phyloP scores from a whole-genome alignment of 306 rosid species.

The Trifolium fragiferum region DNA sequence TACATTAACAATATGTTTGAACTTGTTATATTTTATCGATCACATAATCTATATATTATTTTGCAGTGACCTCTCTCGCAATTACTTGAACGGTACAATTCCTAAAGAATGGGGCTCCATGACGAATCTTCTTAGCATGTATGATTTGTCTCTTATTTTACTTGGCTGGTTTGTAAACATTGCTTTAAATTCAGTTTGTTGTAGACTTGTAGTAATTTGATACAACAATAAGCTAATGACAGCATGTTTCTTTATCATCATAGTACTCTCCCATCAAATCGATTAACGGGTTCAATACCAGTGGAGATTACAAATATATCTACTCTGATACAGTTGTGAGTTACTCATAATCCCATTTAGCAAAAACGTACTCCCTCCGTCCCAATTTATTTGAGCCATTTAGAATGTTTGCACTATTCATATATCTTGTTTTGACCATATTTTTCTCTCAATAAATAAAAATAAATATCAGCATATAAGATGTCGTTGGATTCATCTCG shows the following conservation, averaged over 20 bases:
- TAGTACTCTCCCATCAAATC: conserved; percentile 66
- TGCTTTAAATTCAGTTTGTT: neutral
- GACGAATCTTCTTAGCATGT: conserved; percentile 46
- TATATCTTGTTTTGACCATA: too few relatives aligned
- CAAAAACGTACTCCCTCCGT: too few relatives aligned
- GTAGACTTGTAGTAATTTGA: neutral
- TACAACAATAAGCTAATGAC: too few relatives aligned
- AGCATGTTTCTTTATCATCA: conserved; percentile 24
- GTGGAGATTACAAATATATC: conserved; percentile 62
- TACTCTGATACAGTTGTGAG: conserved; percentile 72
- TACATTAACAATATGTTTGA: neutral
- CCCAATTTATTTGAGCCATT: too few relatives aligned
- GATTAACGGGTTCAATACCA: conserved; percentile 72
- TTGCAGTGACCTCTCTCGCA: conserved; percentile 56
- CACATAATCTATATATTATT: neutral
- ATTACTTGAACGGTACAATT: conserved; percentile 63
- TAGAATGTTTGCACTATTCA: too few relatives aligned
- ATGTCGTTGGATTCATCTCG: too few relatives aligned
- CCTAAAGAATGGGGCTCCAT: conserved; percentile 65
- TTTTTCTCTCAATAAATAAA: too few relatives aligned
- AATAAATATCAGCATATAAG: too few relatives aligned
- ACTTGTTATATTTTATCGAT: neutral
- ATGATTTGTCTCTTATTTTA: conserved; percentile 4
- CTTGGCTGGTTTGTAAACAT: neutral
- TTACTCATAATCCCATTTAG: neutral